Evolutionary conservation across 228 moss, liverwort and hornwort genomes (phyloP).

Genomic region (Sphagnum fallax): DNA sequence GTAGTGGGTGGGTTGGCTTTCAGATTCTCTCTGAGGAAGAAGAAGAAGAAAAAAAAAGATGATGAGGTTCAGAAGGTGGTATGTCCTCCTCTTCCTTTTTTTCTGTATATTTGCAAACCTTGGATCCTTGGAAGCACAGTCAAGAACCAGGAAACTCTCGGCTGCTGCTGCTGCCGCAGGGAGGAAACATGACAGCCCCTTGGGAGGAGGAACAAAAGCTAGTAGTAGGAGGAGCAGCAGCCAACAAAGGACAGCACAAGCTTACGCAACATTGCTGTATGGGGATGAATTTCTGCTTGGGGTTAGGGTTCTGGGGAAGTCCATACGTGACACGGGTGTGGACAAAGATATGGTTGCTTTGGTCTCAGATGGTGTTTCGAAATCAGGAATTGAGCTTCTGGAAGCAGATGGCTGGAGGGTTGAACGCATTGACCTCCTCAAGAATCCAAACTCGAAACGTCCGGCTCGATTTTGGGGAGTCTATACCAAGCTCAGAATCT

Average conservation of each 20-base stretch:
- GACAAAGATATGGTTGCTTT: conserved; percentile 91
- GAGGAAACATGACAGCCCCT: too few relatives aligned
- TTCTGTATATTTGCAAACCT: too few relatives aligned
- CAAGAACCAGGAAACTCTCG: too few relatives aligned
- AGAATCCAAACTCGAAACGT: conserved; percentile 80
- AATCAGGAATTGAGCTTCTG: conserved; percentile 52
- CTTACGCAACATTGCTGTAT: conserved; percentile 82
- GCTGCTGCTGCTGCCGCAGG: too few relatives aligned
- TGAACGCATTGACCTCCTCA: conserved; percentile 71
- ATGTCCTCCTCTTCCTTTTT: too few relatives aligned
- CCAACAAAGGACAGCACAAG: conserved; percentile 8
- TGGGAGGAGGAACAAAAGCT: too few relatives aligned
- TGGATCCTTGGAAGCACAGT: too few relatives aligned
- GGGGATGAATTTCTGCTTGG: conserved; percentile 94
- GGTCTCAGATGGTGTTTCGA: conserved; percentile 79
- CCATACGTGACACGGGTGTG: conserved; percentile 62
- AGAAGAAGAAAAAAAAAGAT: too few relatives aligned
- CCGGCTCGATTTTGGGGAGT: conserved; percentile 96
- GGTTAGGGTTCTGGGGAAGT: conserved; percentile 91
- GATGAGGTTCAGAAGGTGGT: too few relatives aligned
- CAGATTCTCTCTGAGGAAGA: too few relatives aligned
- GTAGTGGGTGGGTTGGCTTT: too few relatives aligned
- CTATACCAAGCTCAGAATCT: conserved; percentile 94
- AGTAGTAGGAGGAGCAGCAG: too few relatives aligned
- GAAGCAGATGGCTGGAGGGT: conserved; percentile 97